phyloP scores from a whole-genome alignment of 345 rosid genomes.

The Geranium rotundifolium region DNA sequence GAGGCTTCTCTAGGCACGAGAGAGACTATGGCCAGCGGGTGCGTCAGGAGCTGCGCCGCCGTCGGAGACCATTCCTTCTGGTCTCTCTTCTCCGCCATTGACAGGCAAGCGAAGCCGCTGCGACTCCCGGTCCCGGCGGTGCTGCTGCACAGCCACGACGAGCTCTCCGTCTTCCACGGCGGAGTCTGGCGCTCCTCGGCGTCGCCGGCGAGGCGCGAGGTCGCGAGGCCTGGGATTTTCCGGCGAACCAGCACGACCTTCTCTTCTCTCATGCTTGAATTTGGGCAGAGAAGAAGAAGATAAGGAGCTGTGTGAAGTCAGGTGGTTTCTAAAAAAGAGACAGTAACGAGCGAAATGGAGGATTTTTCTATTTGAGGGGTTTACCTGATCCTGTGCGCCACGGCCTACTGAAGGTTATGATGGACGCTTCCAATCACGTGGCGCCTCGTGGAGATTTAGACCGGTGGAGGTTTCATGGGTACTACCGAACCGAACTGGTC shows the following conservation, averaged over 20 bases:
- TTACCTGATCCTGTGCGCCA: not conserved
- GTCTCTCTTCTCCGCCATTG: constrained; percentile 48
- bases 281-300: not conserved
- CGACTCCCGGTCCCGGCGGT: constrained; percentile 11
- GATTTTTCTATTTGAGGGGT: not conserved
- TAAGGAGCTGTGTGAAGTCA: not conserved
- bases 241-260: constrained; percentile 24
- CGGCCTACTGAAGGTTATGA: too few species aligned
- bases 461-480: too few species aligned
- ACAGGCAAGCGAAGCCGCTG: constrained; percentile 46
- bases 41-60: constrained; percentile 48
- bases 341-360: too few species aligned
- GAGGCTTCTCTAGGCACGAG: constrained; percentile 65
- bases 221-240: constrained; percentile 28
- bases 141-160: constrained; percentile 9
- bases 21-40: constrained; percentile 65
- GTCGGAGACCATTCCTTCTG: constrained; percentile 44
- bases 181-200: constrained; percentile 16
- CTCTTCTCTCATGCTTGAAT: constrained; percentile 35
- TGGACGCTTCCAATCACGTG: too few species aligned
- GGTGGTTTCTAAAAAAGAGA: not conserved
- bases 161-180: constrained; percentile 11
- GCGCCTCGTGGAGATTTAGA: too few species aligned
- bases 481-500: too few species aligned
- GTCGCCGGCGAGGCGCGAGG: constrained; percentile 18